phyloP scores from a whole-genome alignment of 2,329 filamentous ascomycete genomes.

The Huntiella decipiens region DNA sequence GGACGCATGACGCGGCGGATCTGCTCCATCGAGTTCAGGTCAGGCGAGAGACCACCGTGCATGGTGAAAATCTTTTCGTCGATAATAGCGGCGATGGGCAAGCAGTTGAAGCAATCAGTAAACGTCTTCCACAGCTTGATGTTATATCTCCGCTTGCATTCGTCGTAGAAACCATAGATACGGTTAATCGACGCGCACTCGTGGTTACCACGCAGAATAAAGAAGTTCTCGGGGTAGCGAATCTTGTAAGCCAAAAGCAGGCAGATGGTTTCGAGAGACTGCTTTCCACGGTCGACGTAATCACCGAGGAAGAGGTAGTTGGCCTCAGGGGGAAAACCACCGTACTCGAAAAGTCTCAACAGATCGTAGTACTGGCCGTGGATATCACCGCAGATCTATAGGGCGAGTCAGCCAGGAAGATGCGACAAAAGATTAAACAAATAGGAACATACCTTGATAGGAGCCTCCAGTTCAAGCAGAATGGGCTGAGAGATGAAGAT shows the following conservation, averaged over 20 bases:
- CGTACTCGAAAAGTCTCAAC: constrained; percentile 91
- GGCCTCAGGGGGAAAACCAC: constrained; percentile 91
- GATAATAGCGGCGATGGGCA: constrained; percentile 95
- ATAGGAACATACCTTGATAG: constrained; percentile 69
- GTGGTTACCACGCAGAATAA: constrained; percentile 95
- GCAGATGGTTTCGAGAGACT: constrained; percentile 96
- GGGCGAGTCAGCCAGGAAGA: constrained; percentile 11
- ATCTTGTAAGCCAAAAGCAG: constrained; percentile 96
- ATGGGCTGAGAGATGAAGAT: constrained; percentile 99
- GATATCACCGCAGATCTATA: constrained; percentile 94
- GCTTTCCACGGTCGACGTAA: constrained; percentile 97
- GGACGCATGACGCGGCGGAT: constrained; percentile 97
- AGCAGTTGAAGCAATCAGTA: constrained; percentile 97
- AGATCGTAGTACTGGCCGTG: constrained; percentile 99
- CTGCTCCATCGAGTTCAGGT: constrained; percentile 99
- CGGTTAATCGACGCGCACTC: constrained; percentile 98
- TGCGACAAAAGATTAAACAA: background rate
- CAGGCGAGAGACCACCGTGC: constrained; percentile 93
- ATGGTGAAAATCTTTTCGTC: constrained; percentile 99
- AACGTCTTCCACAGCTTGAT: constrained; percentile 99
- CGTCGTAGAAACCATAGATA: constrained; percentile 98
- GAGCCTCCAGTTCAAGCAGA: constrained; percentile 88
- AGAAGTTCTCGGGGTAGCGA: constrained; percentile 99
- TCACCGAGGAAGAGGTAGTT: constrained; percentile 99
- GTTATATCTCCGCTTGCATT: constrained; percentile 98